Evolutionary conservation across 2,329 filamentous ascomycete genomes (phyloP), one percentile per base, ranked within the genome.

Genomic region (Biscogniauxia mediterranea): DNA sequence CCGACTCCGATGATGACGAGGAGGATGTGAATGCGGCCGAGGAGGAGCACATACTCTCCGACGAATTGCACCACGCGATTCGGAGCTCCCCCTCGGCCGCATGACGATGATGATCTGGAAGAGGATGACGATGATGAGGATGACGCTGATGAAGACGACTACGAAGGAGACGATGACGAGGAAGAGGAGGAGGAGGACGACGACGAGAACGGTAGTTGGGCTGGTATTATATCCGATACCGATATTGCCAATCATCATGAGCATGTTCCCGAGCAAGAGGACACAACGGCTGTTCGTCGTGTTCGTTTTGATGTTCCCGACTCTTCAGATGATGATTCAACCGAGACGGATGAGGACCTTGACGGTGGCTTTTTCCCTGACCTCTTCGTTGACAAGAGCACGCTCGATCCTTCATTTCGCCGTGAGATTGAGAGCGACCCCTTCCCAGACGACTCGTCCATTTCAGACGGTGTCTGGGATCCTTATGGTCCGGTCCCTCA

Each of bases 11-110:
- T 58, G 85, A 93, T 64, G 89, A 94, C 74, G 89, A 94, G 75
- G 86, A 90, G 66, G 86, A 91, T 81, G 86, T 94, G 59, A 85
- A 90, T 71, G 85, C 88, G 81, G 83, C 87, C 80, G 91, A 95
- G 83, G 91, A 93, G 79, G 83, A 87, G 74, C 85, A 89, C 68
- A 91, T 93, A 64, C 80, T 91, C 61, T 76, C 76, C 59, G 76
- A 81, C 66, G 76, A 75, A 64, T 71, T 74, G 66, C 73, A 77
- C 49, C 73, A 74, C 63, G 69, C 65, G 66, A 69, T 74, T 69
- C 74, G 59, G 68, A 75, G 73, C 69, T 77, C 82, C 78, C 78
- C 80, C 83, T 82, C 83, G 82, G 80, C 81, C 84, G 72, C 73
- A 75, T 15, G 70, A 74, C 5, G 70, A 77, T 9, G 75, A 77